Conservation (phyloP, 352 stramenopile species). For the Phytophthora ramorum region DNA sequence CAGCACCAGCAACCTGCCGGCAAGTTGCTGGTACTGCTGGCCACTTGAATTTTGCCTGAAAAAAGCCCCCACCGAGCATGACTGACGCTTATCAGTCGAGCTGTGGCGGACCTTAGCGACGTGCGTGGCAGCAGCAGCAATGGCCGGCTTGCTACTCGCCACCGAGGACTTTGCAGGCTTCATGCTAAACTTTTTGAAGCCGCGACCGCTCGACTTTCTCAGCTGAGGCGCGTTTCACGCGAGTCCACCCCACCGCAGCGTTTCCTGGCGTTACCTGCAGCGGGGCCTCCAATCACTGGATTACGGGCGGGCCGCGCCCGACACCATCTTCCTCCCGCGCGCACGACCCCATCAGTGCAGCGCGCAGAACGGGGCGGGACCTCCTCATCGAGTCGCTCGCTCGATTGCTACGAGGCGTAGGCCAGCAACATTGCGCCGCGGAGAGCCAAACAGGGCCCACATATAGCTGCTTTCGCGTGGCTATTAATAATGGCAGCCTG, state of each 20-base stretch:
- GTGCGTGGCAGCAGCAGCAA: constrained; percentile 1
- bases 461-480: not conserved
- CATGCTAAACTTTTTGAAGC: not conserved
- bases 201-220: constrained; percentile 22
- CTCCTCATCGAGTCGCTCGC: not conserved
- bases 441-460: too few relatives aligned
- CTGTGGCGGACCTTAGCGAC: constrained; percentile 1
- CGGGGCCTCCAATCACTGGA: constrained; percentile 19
- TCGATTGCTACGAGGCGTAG: too few relatives aligned
- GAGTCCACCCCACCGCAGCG: not conserved
- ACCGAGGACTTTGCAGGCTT: not conserved
- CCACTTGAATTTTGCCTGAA: constrained; percentile 28
- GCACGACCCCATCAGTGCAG: constrained; percentile 3
- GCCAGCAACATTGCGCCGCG: too few relatives aligned
- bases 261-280: constrained; percentile 22
- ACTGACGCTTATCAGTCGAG: constrained; percentile 3
- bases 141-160: not conserved
- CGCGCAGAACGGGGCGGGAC: not conserved
- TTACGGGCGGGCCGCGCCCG: not conserved
- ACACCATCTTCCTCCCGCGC: constrained; percentile 9
- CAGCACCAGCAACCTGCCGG: too few relatives aligned
- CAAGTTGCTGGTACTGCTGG: too few relatives aligned
- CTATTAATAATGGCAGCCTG: not conserved
- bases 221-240: constrained; percentile 44
- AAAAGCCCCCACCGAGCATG: constrained; percentile 9